Evolutionary conservation across 129 eudicot species (phyloP).

Genomic region (Calendula officinalis): DNA sequence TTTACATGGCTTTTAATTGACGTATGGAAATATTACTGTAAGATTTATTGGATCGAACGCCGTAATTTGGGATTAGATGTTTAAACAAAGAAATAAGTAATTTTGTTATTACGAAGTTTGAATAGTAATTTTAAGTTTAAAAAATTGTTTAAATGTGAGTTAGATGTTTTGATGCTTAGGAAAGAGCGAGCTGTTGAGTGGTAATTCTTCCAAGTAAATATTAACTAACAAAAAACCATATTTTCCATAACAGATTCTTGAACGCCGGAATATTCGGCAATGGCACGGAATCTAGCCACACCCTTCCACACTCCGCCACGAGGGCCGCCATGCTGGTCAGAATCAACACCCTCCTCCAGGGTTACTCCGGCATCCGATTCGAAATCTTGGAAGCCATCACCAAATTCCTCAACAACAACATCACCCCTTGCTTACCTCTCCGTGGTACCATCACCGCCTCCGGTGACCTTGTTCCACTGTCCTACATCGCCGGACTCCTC

Average conservation of each 20-base stretch:
- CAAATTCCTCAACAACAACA: constrained; percentile 56
- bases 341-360: constrained; percentile 85
- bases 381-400: constrained; percentile 67
- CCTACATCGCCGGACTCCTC: constrained; percentile 70
- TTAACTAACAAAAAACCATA: too few species aligned
- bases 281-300: constrained; percentile 65
- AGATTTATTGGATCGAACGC: too few species aligned
- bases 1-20: too few species aligned
- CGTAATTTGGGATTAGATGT: too few species aligned
- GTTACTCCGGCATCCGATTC: constrained; percentile 80
- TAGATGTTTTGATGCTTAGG: too few species aligned
- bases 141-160: too few species aligned
- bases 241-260: constrained; percentile 43
- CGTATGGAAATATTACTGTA: too few species aligned
- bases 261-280: constrained; percentile 85
- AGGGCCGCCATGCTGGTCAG: constrained; percentile 82
- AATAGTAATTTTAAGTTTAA: too few species aligned
- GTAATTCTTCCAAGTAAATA: too few species aligned
- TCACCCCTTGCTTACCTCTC: constrained; percentile 72
- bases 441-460: constrained; percentile 77
- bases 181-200: too few species aligned
- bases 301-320: constrained; percentile 61
- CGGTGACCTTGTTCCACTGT: constrained; percentile 70
- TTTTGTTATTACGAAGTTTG: too few species aligned
- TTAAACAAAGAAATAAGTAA: too few species aligned